Evolutionary conservation across 345 rosid species (phyloP).

Genomic region (Dovyalis caffra): DNA sequence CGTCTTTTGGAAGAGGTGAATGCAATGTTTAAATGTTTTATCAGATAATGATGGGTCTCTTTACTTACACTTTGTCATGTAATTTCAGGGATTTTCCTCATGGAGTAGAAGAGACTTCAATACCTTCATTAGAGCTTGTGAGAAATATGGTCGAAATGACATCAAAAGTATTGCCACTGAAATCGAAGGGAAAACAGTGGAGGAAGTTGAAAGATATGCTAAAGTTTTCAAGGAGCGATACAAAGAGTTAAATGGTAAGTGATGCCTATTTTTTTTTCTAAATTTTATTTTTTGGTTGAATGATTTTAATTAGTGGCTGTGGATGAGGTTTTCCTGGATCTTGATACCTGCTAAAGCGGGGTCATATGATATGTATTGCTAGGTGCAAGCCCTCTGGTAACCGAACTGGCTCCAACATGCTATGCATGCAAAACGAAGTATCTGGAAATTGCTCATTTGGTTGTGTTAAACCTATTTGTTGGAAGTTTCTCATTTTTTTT

Average conservation of each 20-base stretch:
- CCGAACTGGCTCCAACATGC: background rate
- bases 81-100: conserved; percentile 80
- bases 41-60: conserved; percentile 14
- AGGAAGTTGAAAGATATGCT: conserved; percentile 92
- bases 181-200: conserved; percentile 93
- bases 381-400: background rate
- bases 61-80: conserved; percentile 13
- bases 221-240: conserved; percentile 82
- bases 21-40: conserved; percentile 8
- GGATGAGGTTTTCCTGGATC: background rate
- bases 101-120: conserved; percentile 97
- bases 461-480: background rate
- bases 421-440: background rate
- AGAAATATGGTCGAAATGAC: conserved; percentile 92
- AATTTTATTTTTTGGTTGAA: background rate
- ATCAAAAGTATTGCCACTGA: conserved; percentile 77
- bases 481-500: background rate
- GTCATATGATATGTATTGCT: background rate
- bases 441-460: background rate
- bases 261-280: background rate
- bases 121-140: conserved; percentile 87
- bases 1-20: conserved; percentile 79
- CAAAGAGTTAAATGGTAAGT: conserved; percentile 79
- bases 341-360: background rate
- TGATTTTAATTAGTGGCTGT: background rate